Evolutionary conservation across 441 rosid genomes (phyloP), one percentile per base, ranked within the genome.

Genomic region (Lagerstroemia fauriei): DNA sequence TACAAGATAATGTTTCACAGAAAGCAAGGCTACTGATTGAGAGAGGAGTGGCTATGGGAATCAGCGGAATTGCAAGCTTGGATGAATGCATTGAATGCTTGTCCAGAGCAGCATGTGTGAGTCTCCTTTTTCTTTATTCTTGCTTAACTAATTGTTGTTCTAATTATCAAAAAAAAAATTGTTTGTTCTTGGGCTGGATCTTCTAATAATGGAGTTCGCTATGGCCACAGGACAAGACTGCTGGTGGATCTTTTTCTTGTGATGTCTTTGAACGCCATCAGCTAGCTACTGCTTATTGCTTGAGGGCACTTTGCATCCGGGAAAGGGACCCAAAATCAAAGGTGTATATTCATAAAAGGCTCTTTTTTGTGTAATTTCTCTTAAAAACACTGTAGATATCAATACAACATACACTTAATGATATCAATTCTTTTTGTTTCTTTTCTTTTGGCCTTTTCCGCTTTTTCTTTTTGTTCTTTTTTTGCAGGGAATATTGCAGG

Each of bases 251-350:
- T 38, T 38, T 38, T 38, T 80, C 38, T 76, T 78, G 47, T n/a
- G 87, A 83, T 78, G 78, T 85, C 85, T 69, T 87, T 74, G 84
- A 72, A 78, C 80, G 78, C 79, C 90, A 89, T 85, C 90, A 87
- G 70, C 87, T 94, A 87, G 95, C 98, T 81, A 86, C 89, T 80
- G 94, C 95, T 53, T 88, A 94, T 88, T 89, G 91, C 86, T 85
- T 95, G 86, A 94, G 92, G 80, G 99, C 96, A 72, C 87, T 95
- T 18, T 91, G 95, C 83, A 82, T 81, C 73, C 92, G 91, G 73
- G 99, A 96, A 88, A 90, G 83, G 79, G 98, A 92, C 77, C 96
- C 98, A 78, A 88, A 86, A 83, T 94, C 98, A 65, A 90, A 94
- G 99, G 99, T 96, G 86, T 80, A 82, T 34, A 80, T 82, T 78